Conservation (phyloP, 1,139 yeast species). For the Spencermartinsiella ligniputridi region DNA sequence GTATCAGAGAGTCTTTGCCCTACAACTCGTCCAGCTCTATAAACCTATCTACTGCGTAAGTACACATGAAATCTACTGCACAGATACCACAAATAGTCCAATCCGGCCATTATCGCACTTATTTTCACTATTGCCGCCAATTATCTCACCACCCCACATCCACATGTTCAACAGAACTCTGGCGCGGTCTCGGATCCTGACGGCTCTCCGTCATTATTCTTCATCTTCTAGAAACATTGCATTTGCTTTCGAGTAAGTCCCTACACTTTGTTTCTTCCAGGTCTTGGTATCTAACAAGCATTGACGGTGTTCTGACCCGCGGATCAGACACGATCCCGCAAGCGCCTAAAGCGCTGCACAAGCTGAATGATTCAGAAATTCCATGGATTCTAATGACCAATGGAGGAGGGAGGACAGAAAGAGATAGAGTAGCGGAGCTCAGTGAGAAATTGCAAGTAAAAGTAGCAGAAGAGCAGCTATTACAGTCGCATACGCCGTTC, state of each 20-base stretch:
- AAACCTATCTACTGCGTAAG: too few relatives aligned
- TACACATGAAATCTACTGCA: too few relatives aligned
- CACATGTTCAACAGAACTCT: neutral
- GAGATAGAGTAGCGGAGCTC: constrained; percentile 53
- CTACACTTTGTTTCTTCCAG: neutral
- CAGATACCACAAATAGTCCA: too few relatives aligned
- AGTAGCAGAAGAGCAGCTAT: constrained; percentile 60
- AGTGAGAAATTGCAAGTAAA: constrained; percentile 47
- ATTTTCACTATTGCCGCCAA: too few relatives aligned
- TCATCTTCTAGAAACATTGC: constrained; percentile 18
- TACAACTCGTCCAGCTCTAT: too few relatives aligned
- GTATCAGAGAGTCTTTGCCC: too few relatives aligned
- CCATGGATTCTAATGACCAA: constrained; percentile 87
- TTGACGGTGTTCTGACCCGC: constrained; percentile 89
- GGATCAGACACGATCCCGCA: constrained; percentile 66
- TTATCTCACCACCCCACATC: too few relatives aligned
- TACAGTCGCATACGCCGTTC: constrained; percentile 92
- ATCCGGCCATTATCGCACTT: too few relatives aligned
- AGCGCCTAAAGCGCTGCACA: constrained; percentile 60
- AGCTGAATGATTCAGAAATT: constrained; percentile 51
- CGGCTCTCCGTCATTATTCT: neutral
- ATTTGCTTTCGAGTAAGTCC: constrained; percentile 35
- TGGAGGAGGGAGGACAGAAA: constrained; percentile 85
- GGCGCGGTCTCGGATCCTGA: neutral
- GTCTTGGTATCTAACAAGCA: constrained; percentile 25